Evolutionary conservation across 805 yeast genomes (phyloP).

Genomic region (Grigorovia humatica): DNA sequence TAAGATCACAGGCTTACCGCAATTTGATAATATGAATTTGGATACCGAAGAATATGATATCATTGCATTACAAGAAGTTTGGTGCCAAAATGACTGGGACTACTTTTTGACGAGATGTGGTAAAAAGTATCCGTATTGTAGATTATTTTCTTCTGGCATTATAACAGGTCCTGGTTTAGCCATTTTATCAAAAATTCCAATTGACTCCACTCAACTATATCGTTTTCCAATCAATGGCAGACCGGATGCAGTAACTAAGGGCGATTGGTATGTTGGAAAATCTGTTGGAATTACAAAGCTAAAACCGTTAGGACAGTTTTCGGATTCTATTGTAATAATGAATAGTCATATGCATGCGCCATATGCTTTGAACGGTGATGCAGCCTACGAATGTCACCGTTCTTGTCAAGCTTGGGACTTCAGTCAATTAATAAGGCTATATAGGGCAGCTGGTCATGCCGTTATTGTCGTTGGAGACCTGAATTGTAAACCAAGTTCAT

Average conservation of each 20-base stretch:
- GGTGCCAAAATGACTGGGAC: slow-evolving; percentile 82
- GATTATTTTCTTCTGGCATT: slow-evolving; percentile 75
- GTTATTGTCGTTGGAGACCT: slow-evolving; percentile 89
- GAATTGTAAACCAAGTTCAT: slow-evolving; percentile 77
- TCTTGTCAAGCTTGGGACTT: slow-evolving; percentile 97
- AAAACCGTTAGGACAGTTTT: slow-evolving; percentile 32
- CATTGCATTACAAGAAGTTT: slow-evolving; percentile 88
- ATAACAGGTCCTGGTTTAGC: slow-evolving; percentile 90
- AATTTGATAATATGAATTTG: background rate
- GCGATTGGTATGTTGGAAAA: slow-evolving; percentile 97
- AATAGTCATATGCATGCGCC: slow-evolving; percentile 98
- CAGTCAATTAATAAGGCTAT: slow-evolving; percentile 49
- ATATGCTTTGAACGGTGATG: slow-evolving; percentile 71
- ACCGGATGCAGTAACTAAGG: slow-evolving; percentile 86
- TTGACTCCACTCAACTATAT: slow-evolving; percentile 65
- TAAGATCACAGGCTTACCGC: background rate
- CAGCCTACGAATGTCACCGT: slow-evolving; percentile 81
- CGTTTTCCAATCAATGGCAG: slow-evolving; percentile 89
- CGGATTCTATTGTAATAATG: slow-evolving; percentile 54
- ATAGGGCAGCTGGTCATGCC: slow-evolving; percentile 67
- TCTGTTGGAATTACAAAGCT: slow-evolving; percentile 67
- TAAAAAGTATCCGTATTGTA: slow-evolving; percentile 45
- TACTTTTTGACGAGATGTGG: slow-evolving; percentile 40
- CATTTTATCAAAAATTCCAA: slow-evolving; percentile 73
- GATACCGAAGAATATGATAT: slow-evolving; percentile 48